Evolutionary conservation across 768 basidiomycete species (phyloP), one percentile per base, ranked within the genome.

Genomic region (Mycena galericulata): DNA sequence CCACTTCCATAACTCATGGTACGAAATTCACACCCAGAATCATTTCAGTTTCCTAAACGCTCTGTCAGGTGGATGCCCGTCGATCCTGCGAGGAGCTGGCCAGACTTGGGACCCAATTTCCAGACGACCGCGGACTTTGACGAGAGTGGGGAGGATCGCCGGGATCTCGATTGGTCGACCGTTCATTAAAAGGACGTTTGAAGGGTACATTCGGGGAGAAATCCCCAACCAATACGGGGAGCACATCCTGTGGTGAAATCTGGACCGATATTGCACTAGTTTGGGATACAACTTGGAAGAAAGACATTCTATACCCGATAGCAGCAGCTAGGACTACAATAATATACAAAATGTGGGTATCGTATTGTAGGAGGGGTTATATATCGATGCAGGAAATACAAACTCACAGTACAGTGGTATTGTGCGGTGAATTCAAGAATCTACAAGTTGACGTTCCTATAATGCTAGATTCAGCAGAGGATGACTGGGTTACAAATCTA

Each of bases 1-100:
- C 79, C 96, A 98, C 79, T 98, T 93, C 82, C 97, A 99, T 77
- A 97, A 96, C 77, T 94, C 88, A 79, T 96, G 95, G 95, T 93
- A 67, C 18, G 54, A 41, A 38, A 56, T 27, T 4, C 30, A 27
- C 34, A 36, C 40, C 17, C 9, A 15, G 27, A 27, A 47, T 30
- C 58, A 40, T 49, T 40, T 47, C 65, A 41, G 65, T 27, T 5
- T 68, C 26, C 45, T 68, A 24, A 57, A 30, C 15, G 22, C 32
- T 49, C 15, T 41, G 12, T 40, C 72, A 97, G 96, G 96, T 98
- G 97, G 97, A 90, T 91, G 69, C 93, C 96, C 6, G 97, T 98
- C 71, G 97, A 99, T 78, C 87, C 94, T 1, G 80, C 88, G 12
- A 90, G 96, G n/a, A 97, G 98, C 77, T 98, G 90, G 89, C 97